Conservation (phyloP, 2,329 filamentous ascomycete species). For the Xylaria sp. region DNA sequence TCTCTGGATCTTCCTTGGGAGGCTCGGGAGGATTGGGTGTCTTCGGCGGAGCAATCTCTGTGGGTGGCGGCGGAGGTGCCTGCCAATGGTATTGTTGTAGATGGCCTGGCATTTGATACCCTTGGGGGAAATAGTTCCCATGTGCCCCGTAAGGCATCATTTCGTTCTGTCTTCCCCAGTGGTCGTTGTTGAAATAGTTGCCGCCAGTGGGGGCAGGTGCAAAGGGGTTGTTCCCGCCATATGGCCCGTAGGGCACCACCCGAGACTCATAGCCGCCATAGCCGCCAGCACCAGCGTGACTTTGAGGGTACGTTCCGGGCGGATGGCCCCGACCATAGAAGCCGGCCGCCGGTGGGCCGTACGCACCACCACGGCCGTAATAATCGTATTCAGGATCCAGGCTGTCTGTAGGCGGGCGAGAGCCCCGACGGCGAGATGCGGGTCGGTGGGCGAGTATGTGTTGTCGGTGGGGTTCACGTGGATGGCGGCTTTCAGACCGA, state of each 20-base stretch:
- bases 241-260: constrained; percentile 60
- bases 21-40: constrained; percentile 42
- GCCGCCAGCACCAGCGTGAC: constrained; percentile 60
- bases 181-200: constrained; percentile 58
- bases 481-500: constrained; percentile 50
- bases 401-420: constrained; percentile 63
- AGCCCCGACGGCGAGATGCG: constrained; percentile 43
- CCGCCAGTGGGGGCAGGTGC: constrained; percentile 46
- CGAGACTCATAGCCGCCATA: constrained; percentile 55
- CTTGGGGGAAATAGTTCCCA: constrained; percentile 53
- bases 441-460: constrained; percentile 50
- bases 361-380: constrained; percentile 55
- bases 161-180: constrained; percentile 44
- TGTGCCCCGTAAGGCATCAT: constrained; percentile 55
- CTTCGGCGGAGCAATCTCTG: constrained; percentile 44
- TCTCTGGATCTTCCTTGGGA: constrained; percentile 62
- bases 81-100: constrained; percentile 62
- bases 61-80: constrained; percentile 53
- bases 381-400: constrained; percentile 73
- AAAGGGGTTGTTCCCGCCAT: constrained; percentile 50
- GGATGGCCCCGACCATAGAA: constrained; percentile 51
- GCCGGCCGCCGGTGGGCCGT: constrained; percentile 40
- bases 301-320: constrained; percentile 58
- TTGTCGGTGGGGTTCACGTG: constrained; percentile 51
- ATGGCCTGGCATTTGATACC: constrained; percentile 55